Conservation (phyloP, 2,329 filamentous ascomycete genomes). For the Cladosporium oxysporum region DNA sequence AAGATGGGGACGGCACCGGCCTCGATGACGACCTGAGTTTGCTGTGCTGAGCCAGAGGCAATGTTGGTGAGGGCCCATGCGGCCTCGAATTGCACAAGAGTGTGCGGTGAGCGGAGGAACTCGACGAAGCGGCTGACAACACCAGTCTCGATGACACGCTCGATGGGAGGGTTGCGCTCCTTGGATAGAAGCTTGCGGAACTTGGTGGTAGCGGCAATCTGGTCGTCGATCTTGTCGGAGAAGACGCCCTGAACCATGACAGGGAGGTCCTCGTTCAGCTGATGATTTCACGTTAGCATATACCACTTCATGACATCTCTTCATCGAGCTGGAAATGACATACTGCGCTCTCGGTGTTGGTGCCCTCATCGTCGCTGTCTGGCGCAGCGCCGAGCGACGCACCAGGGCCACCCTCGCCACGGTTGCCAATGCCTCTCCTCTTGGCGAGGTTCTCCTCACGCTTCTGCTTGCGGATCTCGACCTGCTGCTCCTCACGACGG, state of each 20-base stretch:
- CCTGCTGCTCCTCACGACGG: conserved; percentile 97
- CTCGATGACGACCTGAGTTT: conserved; percentile 98
- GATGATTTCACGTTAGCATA: conserved; percentile 26
- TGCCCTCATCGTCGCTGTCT: conserved; percentile 96
- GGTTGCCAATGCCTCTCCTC: conserved; percentile 86
- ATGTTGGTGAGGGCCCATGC: conserved; percentile 99
- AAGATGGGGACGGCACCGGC: conserved; percentile 98
- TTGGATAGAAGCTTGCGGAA: conserved; percentile 98
- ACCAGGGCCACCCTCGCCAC: conserved; percentile 69
- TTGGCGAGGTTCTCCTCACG: conserved; percentile 99
- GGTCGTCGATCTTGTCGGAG: conserved; percentile 96
- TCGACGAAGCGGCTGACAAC: conserved; percentile 97
- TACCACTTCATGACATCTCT: not conserved
- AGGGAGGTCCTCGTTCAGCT: conserved; percentile 97
- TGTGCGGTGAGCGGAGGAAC: conserved; percentile 96
- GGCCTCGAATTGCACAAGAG: conserved; percentile 97
- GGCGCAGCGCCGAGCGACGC: conserved; percentile 83
- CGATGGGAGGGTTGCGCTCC: conserved; percentile 97
- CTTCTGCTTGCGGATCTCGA: conserved; percentile 98
- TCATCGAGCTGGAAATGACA: not conserved
- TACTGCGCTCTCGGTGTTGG: conserved; percentile 96
- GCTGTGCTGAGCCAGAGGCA: conserved; percentile 91
- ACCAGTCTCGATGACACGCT: conserved; percentile 98
- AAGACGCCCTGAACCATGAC: conserved; percentile 98
- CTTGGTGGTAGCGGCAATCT: conserved; percentile 97